These are phyloP conservation scores for Fragosphaeria purpurea DNA, from an alignment of 2,329 filamentous ascomycete species.

Conservation along the genomic window DNA sequence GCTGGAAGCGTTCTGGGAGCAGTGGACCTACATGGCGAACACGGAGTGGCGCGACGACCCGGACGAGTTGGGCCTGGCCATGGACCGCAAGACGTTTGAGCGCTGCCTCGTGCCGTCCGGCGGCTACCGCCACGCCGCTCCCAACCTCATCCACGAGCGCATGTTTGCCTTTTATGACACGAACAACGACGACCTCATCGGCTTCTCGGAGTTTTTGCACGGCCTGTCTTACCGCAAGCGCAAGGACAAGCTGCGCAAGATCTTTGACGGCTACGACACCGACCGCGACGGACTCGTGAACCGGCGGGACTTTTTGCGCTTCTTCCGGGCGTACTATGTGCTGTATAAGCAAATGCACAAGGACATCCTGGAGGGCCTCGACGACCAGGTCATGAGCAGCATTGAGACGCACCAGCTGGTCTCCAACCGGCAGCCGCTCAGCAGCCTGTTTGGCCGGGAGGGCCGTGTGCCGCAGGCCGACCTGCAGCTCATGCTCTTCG, in stretches of 20 bases:
- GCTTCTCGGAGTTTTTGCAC: constrained; percentile 82
- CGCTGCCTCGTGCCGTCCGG: constrained; percentile 80
- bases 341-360: constrained; percentile 82
- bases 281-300: constrained; percentile 80
- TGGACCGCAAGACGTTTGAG: constrained; percentile 89
- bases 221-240: constrained; percentile 61
- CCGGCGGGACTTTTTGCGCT: constrained; percentile 76
- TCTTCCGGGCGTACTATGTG: constrained; percentile 88
- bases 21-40: constrained; percentile 90
- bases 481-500: constrained; percentile 49
- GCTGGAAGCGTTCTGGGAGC: constrained; percentile 89
- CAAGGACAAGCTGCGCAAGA: constrained; percentile 17
- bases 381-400: constrained; percentile 68
- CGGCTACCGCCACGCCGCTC: constrained; percentile 63
- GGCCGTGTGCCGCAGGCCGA: constrained; percentile 57
- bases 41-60: constrained; percentile 76
- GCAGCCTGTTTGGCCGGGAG: constrained; percentile 63
- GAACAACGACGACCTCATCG: constrained; percentile 79
- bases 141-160: constrained; percentile 88
- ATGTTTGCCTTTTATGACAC: constrained; percentile 97
- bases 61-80: constrained; percentile 65
- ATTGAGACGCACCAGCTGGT: constrained; percentile 69
- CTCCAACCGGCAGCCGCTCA: constrained; percentile 64
- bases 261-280: constrained; percentile 75
- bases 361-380: constrained; percentile 68